A percentile compares a stretch with the other conserved stretches of the same genome.
These are phyloP conservation scores for Beauveria brongniartii DNA, from an alignment of 2,329 filamentous ascomycete genomes.

Conservation along the genomic window DNA sequence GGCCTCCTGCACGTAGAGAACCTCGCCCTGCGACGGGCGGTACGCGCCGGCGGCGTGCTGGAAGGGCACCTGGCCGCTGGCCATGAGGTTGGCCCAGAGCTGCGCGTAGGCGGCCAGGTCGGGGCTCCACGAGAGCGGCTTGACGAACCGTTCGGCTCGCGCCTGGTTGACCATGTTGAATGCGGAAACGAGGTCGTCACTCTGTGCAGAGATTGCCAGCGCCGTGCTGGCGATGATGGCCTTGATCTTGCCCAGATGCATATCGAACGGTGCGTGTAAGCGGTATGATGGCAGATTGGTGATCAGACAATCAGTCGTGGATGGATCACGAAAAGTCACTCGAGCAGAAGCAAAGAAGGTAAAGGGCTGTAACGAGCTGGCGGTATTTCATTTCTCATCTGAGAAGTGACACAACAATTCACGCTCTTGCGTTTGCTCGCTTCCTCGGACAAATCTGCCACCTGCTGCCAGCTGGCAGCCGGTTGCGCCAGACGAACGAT, in stretches of 20 bases:
- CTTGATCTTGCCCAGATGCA: conserved; percentile 1
- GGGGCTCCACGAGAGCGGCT: conserved; percentile 22
- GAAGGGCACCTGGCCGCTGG: conserved; percentile 21
- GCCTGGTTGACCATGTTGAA: conserved; percentile 25
- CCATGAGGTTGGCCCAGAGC: conserved; percentile 28
- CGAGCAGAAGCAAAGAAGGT: background rate
- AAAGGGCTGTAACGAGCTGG: background rate
- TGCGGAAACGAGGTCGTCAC: conserved; percentile 19
- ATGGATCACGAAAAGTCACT: background rate
- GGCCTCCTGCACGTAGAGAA: conserved; percentile 24
- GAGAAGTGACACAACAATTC: background rate
- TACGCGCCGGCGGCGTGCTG: conserved; percentile 23
- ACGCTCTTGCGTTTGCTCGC: conserved; percentile 8
- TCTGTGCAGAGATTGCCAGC: conserved; percentile 11
- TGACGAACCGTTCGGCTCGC: conserved; percentile 20
- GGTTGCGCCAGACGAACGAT: background rate
- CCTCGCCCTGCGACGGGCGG: conserved; percentile 28
- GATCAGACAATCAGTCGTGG: background rate
- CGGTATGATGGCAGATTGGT: background rate
- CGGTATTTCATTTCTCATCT: background rate
- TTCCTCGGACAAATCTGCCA: background rate
- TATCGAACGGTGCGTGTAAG: background rate
- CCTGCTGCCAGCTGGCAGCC: background rate
- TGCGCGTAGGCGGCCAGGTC: conserved; percentile 25
- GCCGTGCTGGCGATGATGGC: conserved; percentile 11